Percentiles rank a stretch among this genome's conserved stretches.
Conservation (phyloP, 108 stramenopile genomes). For the Skeletonema grethae region DNA sequence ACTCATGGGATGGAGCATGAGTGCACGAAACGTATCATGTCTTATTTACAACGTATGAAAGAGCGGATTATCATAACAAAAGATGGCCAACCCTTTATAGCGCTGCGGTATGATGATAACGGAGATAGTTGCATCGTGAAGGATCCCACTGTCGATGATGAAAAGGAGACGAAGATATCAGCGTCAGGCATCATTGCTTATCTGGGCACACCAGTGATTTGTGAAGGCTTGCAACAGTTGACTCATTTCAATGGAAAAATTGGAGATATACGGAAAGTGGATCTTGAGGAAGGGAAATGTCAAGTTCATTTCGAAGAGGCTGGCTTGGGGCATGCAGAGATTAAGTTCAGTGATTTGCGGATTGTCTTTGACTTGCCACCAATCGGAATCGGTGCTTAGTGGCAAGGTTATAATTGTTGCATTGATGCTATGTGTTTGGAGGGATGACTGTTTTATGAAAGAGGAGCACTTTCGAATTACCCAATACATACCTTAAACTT, state of each 20-base stretch:
- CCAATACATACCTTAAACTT: no score
- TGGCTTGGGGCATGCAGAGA: background rate
- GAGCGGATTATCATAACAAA: background rate
- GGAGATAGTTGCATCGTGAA: background rate
- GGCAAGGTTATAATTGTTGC: background rate
- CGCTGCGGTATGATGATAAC: constrained; percentile 14
- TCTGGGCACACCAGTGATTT: constrained; percentile 9
- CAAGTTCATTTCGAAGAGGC: constrained; percentile 9
- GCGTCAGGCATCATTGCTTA: background rate
- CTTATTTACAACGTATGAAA: background rate
- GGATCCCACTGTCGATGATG: constrained; percentile 4
- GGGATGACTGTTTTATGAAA: no score
- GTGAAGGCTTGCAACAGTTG: constrained; percentile 10
- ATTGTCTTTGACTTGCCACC: constrained; percentile 16
- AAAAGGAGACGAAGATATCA: background rate
- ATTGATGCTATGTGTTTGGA: background rate
- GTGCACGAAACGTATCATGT: background rate
- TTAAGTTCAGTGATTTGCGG: background rate
- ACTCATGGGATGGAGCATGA: constrained; percentile 4
- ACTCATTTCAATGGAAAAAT: constrained; percentile 17
- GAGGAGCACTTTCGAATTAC: no score
- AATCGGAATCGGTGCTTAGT: background rate
- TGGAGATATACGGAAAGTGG: background rate
- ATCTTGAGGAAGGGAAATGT: background rate
- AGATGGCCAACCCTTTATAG: background rate